Evolutionary conservation across 1,284 basidiomycete species (phyloP).

Genomic region (Puccinia hordei): DNA sequence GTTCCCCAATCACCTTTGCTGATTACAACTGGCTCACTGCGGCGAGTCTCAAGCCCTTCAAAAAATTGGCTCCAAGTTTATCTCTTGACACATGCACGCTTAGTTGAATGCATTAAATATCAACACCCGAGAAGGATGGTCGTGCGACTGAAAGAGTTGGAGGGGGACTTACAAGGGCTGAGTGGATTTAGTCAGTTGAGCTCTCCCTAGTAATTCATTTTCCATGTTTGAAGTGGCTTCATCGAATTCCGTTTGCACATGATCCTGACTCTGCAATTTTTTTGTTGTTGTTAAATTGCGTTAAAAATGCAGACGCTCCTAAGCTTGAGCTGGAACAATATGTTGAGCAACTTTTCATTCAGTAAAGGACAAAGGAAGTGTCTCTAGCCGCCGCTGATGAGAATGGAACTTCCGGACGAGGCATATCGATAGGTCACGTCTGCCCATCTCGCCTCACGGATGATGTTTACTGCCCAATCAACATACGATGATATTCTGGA

Average conservation of each 20-base stretch:
- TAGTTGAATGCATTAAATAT: no score
- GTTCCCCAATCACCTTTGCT: no score
- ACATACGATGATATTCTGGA: slow-evolving; percentile 21
- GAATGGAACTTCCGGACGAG: neutral
- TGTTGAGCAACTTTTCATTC: neutral
- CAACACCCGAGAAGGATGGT: no score
- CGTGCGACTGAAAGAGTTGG: slow-evolving; percentile 22
- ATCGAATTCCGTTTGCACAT: neutral
- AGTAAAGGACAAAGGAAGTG: neutral
- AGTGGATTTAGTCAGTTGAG: slow-evolving; percentile 30
- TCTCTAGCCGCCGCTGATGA: no score
- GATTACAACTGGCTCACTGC: no score
- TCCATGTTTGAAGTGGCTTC: neutral
- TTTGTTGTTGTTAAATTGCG: neutral
- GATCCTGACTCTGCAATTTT: neutral
- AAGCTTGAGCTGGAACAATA: slow-evolving; percentile 49
- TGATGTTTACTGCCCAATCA: slow-evolving; percentile 41
- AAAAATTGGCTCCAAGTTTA: no score
- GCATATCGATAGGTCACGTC: slow-evolving; percentile 33
- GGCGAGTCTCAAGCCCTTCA: no score
- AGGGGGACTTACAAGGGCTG: neutral
- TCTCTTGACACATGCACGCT: no score
- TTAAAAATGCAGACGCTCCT: neutral
- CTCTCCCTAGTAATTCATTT: neutral
- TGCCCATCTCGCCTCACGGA: slow-evolving; percentile 39